Evolutionary conservation across 2,329 filamentous ascomycete species (phyloP), one percentile per base, ranked within the genome.

Genomic region (Paracoccidioides lutzii): DNA sequence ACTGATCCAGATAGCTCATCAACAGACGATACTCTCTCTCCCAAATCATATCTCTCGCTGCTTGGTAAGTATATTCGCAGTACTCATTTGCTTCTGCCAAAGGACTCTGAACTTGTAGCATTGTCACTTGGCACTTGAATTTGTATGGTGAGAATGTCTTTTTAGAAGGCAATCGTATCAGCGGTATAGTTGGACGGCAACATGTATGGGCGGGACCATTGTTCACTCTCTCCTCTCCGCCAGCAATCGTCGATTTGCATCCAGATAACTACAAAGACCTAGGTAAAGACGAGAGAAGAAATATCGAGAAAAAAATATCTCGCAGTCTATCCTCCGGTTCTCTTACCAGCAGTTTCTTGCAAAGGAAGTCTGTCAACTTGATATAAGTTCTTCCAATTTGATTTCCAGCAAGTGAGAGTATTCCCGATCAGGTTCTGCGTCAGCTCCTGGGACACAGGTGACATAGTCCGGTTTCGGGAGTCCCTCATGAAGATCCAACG

Each of bases 131-230:
- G 69, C 70, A 75, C 61, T 62, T 60, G 45, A 68, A 73, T 60
- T 61, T 74, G 30, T 68, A 70, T 59, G 56, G 68, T n/a, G 61
- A 63, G 3, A 75, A 73, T 57, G 61, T 74, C 40, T 74, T 73
- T 58, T 64, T 73, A 22, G 35, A 40, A 40, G 35, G 35, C 12
- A 40, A 50, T 38, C 48, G 9, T 7, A 60, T 64, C 15, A 8
- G 59, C 2, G 58, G 60, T 14, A 61, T 64, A 9, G 59, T 63
- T 37, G 60, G 63, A 53, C 64, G 63, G 63, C 61, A 64, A 38
- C 15, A 40, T 50, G 33, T 22, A 41, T 51, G 48, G 48, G 15
- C n/a, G 5, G 48, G 48, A 38, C 48, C 48, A 12, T 50, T 32
- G 35, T 41, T 51, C 9, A 41, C 37, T 10, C 15, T 41, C 12